phyloP scores from a whole-genome alignment of 768 basidiomycete species.

The Hygrocybe coccinea region DNA sequence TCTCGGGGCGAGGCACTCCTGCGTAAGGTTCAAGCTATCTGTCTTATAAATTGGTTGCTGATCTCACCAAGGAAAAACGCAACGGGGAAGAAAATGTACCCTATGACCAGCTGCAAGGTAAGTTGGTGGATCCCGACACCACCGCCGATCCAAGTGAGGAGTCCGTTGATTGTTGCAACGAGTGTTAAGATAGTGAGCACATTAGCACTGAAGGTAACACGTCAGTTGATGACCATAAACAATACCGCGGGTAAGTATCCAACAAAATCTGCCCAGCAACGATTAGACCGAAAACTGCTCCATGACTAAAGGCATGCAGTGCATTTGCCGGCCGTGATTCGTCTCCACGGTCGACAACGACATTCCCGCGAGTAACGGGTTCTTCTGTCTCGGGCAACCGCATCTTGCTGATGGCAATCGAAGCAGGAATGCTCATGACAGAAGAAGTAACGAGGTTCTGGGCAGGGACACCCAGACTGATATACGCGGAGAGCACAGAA shows the following conservation, averaged over 20 bases:
- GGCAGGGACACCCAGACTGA: conserved; percentile 69
- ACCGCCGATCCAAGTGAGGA: conserved; percentile 83
- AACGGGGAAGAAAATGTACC: conserved; percentile 86
- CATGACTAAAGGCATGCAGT: conserved; percentile 83
- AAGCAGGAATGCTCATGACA: conserved; percentile 93
- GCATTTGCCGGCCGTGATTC: conserved; percentile 64
- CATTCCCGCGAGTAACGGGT: conserved; percentile 77
- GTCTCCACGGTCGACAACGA: conserved; percentile 77
- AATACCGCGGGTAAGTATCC: conserved; percentile 23
- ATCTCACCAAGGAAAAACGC: conserved; percentile 58
- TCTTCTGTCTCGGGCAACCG: conserved; percentile 81
- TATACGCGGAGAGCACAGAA: conserved; percentile 82
- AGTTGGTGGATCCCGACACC: conserved; percentile 80
- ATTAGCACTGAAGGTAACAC: conserved; percentile 51
- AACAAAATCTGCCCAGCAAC: conserved; percentile 87
- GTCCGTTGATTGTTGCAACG: conserved; percentile 72
- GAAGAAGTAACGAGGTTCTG: conserved; percentile 83
- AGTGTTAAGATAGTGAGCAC: conserved; percentile 82
- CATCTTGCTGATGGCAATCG: conserved; percentile 87
- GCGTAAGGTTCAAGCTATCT: not conserved
- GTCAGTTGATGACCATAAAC: conserved; percentile 5
- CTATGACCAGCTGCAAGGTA: conserved; percentile 78
- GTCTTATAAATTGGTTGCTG: too few relatives aligned
- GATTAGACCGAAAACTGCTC: conserved; percentile 77
- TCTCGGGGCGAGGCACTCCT: conserved; percentile 73